These are phyloP conservation scores for Micractinium sp. DNA, from an alignment of 139 green algal genomes.

Conservation along the genomic window DNA sequence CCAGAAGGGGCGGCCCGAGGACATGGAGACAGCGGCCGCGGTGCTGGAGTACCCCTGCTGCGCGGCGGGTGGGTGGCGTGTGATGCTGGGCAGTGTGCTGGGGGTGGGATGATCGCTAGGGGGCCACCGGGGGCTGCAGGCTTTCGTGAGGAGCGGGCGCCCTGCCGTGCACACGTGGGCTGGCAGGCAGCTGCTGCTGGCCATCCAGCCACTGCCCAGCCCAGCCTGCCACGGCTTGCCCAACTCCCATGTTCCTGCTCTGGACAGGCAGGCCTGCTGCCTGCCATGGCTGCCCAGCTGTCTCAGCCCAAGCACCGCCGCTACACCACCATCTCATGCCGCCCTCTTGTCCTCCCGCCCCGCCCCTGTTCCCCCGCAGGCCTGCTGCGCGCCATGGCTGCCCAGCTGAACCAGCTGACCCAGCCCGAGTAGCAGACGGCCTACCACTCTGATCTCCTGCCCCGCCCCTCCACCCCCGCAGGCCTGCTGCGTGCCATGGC, in stretches of 20 bases:
- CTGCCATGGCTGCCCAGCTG: conserved; percentile 14
- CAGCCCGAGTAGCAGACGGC: conserved; percentile 39
- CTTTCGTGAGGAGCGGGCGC: background rate
- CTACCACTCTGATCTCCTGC: conserved; percentile 48
- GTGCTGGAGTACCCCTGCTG: conserved; percentile 42
- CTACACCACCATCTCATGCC: conserved; percentile 41
- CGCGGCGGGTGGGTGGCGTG: conserved; percentile 15
- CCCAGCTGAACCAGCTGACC: conserved; percentile 27
- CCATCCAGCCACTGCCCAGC: background rate
- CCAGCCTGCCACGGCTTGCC: no score
- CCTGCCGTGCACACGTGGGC: no score
- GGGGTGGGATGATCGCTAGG: no score
- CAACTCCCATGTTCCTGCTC: no score
- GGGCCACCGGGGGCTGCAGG: background rate
- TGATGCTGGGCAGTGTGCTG: background rate
- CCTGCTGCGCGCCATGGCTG: conserved; percentile 41
- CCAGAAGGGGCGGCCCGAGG: conserved; percentile 10
- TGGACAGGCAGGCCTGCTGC: conserved; percentile 20
- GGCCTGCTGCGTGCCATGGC: conserved; percentile 46
- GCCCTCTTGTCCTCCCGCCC: conserved; percentile 40
- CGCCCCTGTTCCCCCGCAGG: background rate
- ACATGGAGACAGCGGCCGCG: conserved; percentile 14
- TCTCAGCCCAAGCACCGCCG: conserved; percentile 28
- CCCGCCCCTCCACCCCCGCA: conserved; percentile 26
- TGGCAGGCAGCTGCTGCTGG: background rate